Percentiles rank a stretch among this genome's conserved stretches.
Evolutionary conservation across 176 grass and related monocot genomes (phyloP).

Genomic region (Poa annua): DNA sequence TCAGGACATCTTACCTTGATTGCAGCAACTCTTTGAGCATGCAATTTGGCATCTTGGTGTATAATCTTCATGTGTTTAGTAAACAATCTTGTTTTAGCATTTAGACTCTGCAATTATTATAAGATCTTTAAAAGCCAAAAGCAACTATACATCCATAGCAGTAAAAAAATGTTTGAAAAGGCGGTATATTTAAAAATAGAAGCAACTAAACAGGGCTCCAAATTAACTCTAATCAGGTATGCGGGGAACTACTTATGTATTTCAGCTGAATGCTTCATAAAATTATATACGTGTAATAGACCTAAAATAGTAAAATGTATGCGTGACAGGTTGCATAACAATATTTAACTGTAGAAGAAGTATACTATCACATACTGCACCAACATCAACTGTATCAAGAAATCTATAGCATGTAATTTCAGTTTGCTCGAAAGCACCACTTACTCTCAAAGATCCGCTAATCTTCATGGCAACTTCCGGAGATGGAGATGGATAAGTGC

Average conservation of each 20-base stretch:
- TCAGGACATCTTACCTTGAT: slow-evolving; percentile 70
- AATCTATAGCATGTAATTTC: slow-evolving; percentile 20
- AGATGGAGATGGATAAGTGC: slow-evolving; percentile 71
- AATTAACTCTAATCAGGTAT: slow-evolving; percentile 5
- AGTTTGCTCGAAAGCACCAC: slow-evolving; percentile 22
- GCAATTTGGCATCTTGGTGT: slow-evolving; percentile 76
- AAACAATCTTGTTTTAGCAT: slow-evolving; percentile 99
- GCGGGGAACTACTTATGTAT: neutral
- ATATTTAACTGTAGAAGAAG: slow-evolving; percentile 1
- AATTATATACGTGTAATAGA: neutral
- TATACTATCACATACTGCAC: neutral
- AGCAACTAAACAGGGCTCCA: neutral
- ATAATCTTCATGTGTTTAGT: slow-evolving; percentile 89
- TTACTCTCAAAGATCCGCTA: slow-evolving; percentile 80
- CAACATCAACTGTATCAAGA: neutral
- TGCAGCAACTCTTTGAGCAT: slow-evolving; percentile 85
- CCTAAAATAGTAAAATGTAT: neutral
- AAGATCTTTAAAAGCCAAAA: slow-evolving; percentile 53
- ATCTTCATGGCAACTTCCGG: slow-evolving; percentile 95
- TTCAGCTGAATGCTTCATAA: neutral
- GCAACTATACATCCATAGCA: neutral
- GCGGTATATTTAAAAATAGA: neutral
- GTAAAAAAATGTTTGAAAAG: neutral
- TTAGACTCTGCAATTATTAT: slow-evolving; percentile 93
- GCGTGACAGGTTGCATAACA: neutral